These are phyloP conservation scores for Nidula microcarpa DNA, from an alignment of 768 basidiomycete species.

Conservation along the genomic window DNA sequence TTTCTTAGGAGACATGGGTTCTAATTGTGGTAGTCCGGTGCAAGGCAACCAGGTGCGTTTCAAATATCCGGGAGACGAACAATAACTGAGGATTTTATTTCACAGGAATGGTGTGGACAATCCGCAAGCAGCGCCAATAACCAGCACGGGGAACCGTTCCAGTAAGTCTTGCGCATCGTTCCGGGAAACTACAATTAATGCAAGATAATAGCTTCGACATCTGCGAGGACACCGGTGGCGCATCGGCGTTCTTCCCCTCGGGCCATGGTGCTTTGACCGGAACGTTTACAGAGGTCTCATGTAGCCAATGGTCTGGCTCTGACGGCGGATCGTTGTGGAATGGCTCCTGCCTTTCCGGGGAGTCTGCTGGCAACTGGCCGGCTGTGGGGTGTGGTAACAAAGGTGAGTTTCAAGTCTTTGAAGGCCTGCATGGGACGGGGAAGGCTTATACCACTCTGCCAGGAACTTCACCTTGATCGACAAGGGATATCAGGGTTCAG, in stretches of 20 bases:
- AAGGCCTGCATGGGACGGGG: no score
- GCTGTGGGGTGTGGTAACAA: conserved; percentile 48
- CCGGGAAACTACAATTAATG: neutral
- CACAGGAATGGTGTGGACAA: conserved; percentile 53
- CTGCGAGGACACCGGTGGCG: conserved; percentile 54
- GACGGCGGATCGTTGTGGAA: conserved; percentile 42
- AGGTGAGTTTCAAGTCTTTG: conserved; percentile 23
- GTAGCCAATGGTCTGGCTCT: conserved; percentile 55
- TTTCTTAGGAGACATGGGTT: conserved; percentile 31
- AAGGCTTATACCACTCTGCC: no score
- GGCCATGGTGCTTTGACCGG: conserved; percentile 53
- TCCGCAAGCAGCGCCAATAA: conserved; percentile 35
- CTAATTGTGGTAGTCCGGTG: conserved; percentile 30
- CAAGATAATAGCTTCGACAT: conserved; percentile 48
- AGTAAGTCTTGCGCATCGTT: conserved; percentile 29
- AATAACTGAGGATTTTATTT: no score
- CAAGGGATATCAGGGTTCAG: no score
- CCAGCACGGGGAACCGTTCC: conserved; percentile 40
- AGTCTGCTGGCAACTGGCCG: conserved; percentile 50
- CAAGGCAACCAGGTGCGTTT: conserved; percentile 35
- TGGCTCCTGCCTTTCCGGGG: conserved; percentile 49
- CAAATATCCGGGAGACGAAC: no score
- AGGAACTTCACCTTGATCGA: neutral
- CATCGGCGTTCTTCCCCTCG: conserved; percentile 51
- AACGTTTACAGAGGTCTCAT: conserved; percentile 51